A percentile compares a stretch with the other conserved stretches of the same genome.
phyloP scores from a whole-genome alignment of 495 filamentous ascomycete genomes.

The Penicillium steckii region DNA sequence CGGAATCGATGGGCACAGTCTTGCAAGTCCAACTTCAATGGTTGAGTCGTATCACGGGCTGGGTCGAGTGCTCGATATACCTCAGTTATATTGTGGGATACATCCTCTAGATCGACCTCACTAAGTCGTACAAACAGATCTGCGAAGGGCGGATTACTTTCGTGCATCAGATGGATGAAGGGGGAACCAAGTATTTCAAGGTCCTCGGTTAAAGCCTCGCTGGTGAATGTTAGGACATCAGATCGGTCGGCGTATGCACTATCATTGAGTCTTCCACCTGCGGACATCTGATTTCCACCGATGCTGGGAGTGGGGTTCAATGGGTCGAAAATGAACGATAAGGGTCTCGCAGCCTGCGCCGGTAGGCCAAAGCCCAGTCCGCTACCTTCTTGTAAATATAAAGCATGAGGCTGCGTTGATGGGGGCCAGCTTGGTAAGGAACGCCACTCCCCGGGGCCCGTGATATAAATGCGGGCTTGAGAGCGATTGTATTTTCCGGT shows the following conservation, averaged over 20 bases:
- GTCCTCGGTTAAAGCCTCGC: slow-evolving; percentile 20
- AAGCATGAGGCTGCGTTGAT: neutral
- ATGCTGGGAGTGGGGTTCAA: slow-evolving; percentile 25
- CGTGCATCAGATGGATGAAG: slow-evolving; percentile 18
- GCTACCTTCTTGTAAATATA: slow-evolving; percentile 20
- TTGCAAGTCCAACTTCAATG: slow-evolving; percentile 9
- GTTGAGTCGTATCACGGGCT: slow-evolving; percentile 8
- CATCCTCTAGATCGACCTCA: slow-evolving; percentile 25
- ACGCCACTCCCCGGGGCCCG: slow-evolving; percentile 16
- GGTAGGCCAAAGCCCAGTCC: slow-evolving; percentile 8
- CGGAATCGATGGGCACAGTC: slow-evolving; percentile 20
- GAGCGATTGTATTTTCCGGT: slow-evolving; percentile 10
- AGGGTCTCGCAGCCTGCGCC: slow-evolving; percentile 5
- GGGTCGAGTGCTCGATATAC: slow-evolving; percentile 16
- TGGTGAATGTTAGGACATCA: slow-evolving; percentile 30
- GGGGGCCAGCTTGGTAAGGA: slow-evolving; percentile 19
- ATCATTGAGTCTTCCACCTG: slow-evolving; percentile 21
- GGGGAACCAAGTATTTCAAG: slow-evolving; percentile 24
- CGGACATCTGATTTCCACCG: slow-evolving; percentile 16
- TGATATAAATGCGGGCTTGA: slow-evolving; percentile 13
- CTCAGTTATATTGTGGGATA: slow-evolving; percentile 28
- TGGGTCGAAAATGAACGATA: slow-evolving; percentile 31
- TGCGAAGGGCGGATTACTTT: slow-evolving; percentile 25
- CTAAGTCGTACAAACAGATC: slow-evolving; percentile 30
- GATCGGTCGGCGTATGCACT: slow-evolving; percentile 19